Percentiles rank a stretch among this genome's conserved stretches.
Evolutionary conservation across 257 asterid genomes (phyloP).

Genomic region (Henckelia pumila): DNA sequence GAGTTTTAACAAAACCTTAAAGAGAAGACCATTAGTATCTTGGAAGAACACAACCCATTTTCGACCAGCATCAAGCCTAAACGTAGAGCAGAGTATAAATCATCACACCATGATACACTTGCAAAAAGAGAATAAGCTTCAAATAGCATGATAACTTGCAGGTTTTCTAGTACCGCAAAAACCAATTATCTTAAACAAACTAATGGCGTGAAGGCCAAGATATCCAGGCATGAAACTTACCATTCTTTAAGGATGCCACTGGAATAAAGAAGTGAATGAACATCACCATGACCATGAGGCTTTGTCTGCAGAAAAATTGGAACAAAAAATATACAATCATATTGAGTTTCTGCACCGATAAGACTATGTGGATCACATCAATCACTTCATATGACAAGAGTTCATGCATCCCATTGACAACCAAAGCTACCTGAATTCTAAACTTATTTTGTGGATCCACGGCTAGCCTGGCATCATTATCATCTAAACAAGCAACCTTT

Average conservation of each 20-base stretch:
- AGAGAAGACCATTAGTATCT: constrained; percentile 96
- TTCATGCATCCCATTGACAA: background rate
- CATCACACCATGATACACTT: constrained; percentile 21
- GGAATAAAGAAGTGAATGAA: constrained; percentile 92
- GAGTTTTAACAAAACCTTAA: constrained; percentile 59
- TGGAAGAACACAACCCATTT: constrained; percentile 97
- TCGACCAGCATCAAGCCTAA: constrained; percentile 80
- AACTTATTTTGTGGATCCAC: constrained; percentile 77
- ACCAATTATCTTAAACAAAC: background rate
- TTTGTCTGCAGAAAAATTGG: constrained; percentile 56
- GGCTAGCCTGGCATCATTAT: constrained; percentile 93
- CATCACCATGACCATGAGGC: constrained; percentile 99
- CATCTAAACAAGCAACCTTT: constrained; percentile 98
- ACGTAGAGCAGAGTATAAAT: constrained; percentile 22
- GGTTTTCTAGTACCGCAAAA: background rate
- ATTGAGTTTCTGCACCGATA: constrained; percentile 2
- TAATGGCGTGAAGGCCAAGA: constrained; percentile 3
- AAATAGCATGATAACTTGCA: background rate
- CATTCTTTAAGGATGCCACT: constrained; percentile 85
- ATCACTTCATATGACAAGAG: constrained; percentile 18
- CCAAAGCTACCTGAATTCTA: constrained; percentile 69
- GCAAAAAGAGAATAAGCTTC: constrained; percentile 8
- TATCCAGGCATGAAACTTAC: constrained; percentile 39
- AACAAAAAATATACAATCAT: constrained; percentile 5
- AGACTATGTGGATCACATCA: constrained; percentile 18